Conservation (phyloP, 2,329 filamentous ascomycete species). For the Scolecobasidium constrictum region DNA sequence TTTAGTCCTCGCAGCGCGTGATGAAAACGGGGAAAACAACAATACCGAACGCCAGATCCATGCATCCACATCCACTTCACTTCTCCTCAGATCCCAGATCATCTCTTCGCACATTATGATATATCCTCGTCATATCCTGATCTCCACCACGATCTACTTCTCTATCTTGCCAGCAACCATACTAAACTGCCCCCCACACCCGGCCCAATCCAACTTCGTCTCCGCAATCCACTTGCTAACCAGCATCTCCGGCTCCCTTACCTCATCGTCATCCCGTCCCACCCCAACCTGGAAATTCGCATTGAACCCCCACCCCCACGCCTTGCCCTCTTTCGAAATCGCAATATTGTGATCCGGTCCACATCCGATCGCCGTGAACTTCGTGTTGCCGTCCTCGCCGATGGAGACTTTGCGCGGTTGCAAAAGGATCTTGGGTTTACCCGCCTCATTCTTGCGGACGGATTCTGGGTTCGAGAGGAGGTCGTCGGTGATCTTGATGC, state of each 20-base stretch:
- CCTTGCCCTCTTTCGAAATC: conserved; percentile 56
- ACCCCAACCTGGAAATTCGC: conserved; percentile 72
- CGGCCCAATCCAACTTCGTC: conserved; percentile 65
- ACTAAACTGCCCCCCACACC: conserved; percentile 78
- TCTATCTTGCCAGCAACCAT: no score
- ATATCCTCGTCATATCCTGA: no score
- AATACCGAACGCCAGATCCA: no score
- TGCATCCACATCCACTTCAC: no score
- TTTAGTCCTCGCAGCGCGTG: no score
- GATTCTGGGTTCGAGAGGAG: conserved; percentile 26
- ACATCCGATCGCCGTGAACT: conserved; percentile 23
- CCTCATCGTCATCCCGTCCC: conserved; percentile 57
- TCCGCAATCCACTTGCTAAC: conserved; percentile 75
- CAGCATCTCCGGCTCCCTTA: conserved; percentile 65
- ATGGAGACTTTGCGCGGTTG: conserved; percentile 51
- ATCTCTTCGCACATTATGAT: no score
- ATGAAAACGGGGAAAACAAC: no score
- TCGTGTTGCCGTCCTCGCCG: no score
- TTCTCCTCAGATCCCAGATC: no score
- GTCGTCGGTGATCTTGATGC: conserved; percentile 25
- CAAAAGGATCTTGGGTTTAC: conserved; percentile 60
- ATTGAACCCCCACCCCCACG: conserved; percentile 72
- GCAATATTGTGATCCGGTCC: conserved; percentile 66
- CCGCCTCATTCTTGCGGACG: conserved; percentile 47
- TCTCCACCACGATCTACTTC: no score